Base-by-base conservation (phyloP, 179 eudicot genomes). In the Sideroxylon spinosum region DNA sequence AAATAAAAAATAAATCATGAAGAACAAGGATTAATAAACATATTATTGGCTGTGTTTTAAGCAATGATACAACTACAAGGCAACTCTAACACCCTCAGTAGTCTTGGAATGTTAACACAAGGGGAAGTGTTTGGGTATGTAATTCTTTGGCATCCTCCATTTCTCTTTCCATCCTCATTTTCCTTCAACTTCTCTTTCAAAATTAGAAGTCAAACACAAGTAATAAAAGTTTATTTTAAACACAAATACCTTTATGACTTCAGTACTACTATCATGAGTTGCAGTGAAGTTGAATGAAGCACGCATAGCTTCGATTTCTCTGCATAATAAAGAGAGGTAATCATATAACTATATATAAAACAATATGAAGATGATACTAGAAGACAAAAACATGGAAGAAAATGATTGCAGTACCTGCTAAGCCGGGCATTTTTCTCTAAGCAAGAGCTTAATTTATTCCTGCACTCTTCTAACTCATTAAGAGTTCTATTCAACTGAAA, bases 371-470 rank as follows among this genome's bases (percentile, higher is more conserved):
- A 68, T 68, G 52, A 77, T 8, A 77, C 17, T 16, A 48, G 6
- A 6, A 32, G 25, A 29, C 25, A 12, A 28, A 73, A 77, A n/a
- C 7, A 29, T 23, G 7, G 3, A 11, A 10, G 44, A 68, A 68
- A 71, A 60, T 6, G 28, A 46, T 29, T 29, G 8, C 63, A 32
- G 81, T 82, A 94, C 98, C 91, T 82, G 80, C 86, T 76, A 74
- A 93, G 85, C 80, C 79, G 84, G 62, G 83, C 82, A 78, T 95
- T 95, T 72, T 85, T 85, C 82, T 91, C 97, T 79, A 90, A 75
- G 81, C 93, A 91, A 85, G 85, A 85, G 73, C 82, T 84, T 25
- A 95, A 91, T 75, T 90, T 90, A 66, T 72, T 86, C 78, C 86
- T 87, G 83, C 92, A 91, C 69, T 91, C 86, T 56, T 86, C 90